phyloP scores from a whole-genome alignment of 2,329 filamentous ascomycete species.

The Alternaria sp. region DNA sequence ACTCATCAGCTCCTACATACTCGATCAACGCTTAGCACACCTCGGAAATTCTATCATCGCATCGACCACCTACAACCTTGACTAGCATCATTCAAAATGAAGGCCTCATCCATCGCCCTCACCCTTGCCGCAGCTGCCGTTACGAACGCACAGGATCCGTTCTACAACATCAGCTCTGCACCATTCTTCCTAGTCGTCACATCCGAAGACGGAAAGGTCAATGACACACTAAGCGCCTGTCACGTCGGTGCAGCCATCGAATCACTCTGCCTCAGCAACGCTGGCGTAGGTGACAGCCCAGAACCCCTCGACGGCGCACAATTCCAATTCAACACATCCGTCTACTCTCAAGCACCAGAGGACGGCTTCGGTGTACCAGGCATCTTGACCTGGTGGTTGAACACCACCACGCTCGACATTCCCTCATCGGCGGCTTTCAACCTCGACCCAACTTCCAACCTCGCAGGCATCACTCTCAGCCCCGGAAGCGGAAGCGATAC shows the following conservation, averaged over 20 bases:
- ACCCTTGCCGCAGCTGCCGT: conserved; percentile 31
- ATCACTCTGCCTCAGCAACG: conserved; percentile 50
- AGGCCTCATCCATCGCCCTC: conserved; percentile 23
- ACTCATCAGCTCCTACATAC: conserved; percentile 2
- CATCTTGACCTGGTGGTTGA: conserved; percentile 50
- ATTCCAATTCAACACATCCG: conserved; percentile 47
- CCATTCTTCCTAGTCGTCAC: conserved; percentile 54
- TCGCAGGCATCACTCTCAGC: conserved; percentile 52
- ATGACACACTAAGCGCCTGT: conserved; percentile 53
- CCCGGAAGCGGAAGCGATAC: conserved; percentile 32
- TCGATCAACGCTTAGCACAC: neutral
- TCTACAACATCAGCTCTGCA: conserved; percentile 48
- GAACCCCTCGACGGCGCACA: conserved; percentile 20
- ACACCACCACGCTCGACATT: neutral
- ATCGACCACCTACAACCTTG: neutral
- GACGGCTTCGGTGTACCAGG: conserved; percentile 29
- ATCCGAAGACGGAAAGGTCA: conserved; percentile 47
- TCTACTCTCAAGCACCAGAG: conserved; percentile 19
- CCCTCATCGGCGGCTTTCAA: conserved; percentile 46
- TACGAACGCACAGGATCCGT: conserved; percentile 36
- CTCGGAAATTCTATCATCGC: neutral
- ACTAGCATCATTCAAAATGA: conserved; percentile 22
- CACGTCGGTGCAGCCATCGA: conserved; percentile 59
- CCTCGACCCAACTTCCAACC: conserved; percentile 49
- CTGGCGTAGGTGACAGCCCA: conserved; percentile 24